phyloP scores from a whole-genome alignment of 129 eudicot species.

The Escallonia rubra region DNA sequence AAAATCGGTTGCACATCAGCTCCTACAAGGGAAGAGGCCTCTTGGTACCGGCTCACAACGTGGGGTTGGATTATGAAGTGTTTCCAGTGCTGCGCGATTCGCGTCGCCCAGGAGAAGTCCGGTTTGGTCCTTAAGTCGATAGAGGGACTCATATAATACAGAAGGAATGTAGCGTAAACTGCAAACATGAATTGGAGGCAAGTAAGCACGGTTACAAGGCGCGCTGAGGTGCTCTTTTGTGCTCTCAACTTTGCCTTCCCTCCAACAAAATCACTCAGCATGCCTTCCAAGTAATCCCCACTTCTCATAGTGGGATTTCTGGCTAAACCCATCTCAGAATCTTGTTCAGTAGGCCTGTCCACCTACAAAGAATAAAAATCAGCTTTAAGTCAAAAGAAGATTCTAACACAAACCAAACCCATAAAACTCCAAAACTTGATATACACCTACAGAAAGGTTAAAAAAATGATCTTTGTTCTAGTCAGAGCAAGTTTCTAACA shows the following conservation, averaged over 20 bases:
- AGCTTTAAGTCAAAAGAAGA: too few relatives aligned
- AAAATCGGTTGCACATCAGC: neutral
- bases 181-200: slow-evolving; percentile 87
- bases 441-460: neutral
- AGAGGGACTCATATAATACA: slow-evolving; percentile 87
- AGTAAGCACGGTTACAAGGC: slow-evolving; percentile 67
- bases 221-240: slow-evolving; percentile 48
- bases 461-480: neutral
- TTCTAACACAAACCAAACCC: too few relatives aligned
- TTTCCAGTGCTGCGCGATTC: slow-evolving; percentile 74
- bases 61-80: slow-evolving; percentile 58
- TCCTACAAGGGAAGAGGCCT: slow-evolving; percentile 10
- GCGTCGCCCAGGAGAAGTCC: slow-evolving; percentile 84
- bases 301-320: slow-evolving; percentile 51
- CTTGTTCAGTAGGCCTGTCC: neutral
- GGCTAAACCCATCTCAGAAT: slow-evolving; percentile 40
- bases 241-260: slow-evolving; percentile 43
- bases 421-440: too few relatives aligned
- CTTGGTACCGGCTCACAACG: slow-evolving; percentile 52
- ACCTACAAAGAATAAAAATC: slow-evolving; percentile 8
- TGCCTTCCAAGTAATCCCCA: slow-evolving; percentile 83
- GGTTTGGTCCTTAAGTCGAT: slow-evolving; percentile 71
- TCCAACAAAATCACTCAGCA: slow-evolving; percentile 54
- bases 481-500: neutral
- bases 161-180: slow-evolving; percentile 77